Base-by-base conservation (phyloP, 164 flowering plant genomes). In the Vitis rupestris region DNA sequence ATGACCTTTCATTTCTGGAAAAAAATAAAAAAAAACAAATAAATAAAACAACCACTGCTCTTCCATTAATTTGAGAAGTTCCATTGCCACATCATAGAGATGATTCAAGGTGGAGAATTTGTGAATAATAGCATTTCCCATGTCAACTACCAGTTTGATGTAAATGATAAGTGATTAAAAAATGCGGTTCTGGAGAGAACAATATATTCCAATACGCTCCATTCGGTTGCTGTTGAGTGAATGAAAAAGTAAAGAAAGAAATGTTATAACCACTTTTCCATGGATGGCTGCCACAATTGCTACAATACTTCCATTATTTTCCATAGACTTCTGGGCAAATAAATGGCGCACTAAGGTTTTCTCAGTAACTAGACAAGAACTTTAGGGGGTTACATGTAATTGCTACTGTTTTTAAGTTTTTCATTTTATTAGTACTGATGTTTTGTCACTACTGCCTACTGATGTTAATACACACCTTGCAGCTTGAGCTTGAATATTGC, bases 401-500 rank as follows among this genome's bases (percentile, higher is more conserved):
- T 23, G 27, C 15, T 13, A 3, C 52, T 6, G 44, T 37, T 37
- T 37, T 37, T 37, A 37, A 6, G 7, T 37, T 37, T 37, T 37
- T 37, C 44, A 37, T 37, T 37, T 37, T 37, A 37, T 37, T 6
- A 23, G 27, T 6, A 37, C 6, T 37, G 44, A 2, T 37, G 44
- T 37, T 37, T 2, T 37, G 27, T 37, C 44, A 2, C 44, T 37
- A 37, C 44, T 37, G 44, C 44, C 44, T 23, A 37, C 7, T 6
- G 7, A 37, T 37, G 44, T 37, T 37, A 37, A 37, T 37, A 6
- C 7, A 37, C 44, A 37, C 10, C 54, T 55, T 83, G 83, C 87
- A 94, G 97, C 74, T 90, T 73, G 98, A 92, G 82, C 90, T 94
- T 50, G 97, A 92, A 27, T 92, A 87, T 63, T 94, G 99, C 67